A percentile compares a stretch with the other conserved stretches of the same genome.
Conservation (phyloP, 108 stramenopile species). For the Fistulifera pelliculosa region DNA sequence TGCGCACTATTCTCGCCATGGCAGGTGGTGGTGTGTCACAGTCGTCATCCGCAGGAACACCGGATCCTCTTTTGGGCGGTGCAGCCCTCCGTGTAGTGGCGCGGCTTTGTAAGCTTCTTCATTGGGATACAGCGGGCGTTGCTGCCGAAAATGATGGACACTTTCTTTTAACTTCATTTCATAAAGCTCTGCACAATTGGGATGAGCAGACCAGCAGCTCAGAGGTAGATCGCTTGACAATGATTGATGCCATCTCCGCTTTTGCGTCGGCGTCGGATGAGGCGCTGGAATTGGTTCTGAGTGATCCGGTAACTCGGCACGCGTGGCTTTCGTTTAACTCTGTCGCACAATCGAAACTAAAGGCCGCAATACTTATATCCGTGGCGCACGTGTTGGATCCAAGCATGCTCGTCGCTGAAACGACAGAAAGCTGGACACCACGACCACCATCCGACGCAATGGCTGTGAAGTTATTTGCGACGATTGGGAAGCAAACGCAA, state of each 20-base stretch:
- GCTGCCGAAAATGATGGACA: neutral
- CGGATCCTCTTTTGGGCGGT: slow-evolving; percentile 25
- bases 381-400: slow-evolving; percentile 21
- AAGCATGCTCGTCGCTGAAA: neutral
- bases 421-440: slow-evolving; percentile 2
- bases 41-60: neutral
- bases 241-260: slow-evolving; percentile 23
- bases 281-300: slow-evolving; percentile 12
- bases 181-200: slow-evolving; percentile 15
- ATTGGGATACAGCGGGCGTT: neutral
- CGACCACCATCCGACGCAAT: slow-evolving; percentile 6
- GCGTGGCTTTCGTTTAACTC: slow-evolving; percentile 16
- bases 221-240: slow-evolving; percentile 21
- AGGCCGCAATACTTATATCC: slow-evolving; percentile 15
- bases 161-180: slow-evolving; percentile 11
- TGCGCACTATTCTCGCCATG: slow-evolving; percentile 14
- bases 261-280: slow-evolving; percentile 21
- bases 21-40: neutral
- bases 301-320: slow-evolving; percentile 12
- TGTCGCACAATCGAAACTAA: slow-evolving; percentile 21
- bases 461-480: neutral
- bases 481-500: no score
- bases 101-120: slow-evolving; percentile 6
- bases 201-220: slow-evolving; percentile 1
- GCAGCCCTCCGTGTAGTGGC: slow-evolving; percentile 20